Evolutionary conservation across 345 rosid genomes (phyloP).

Genomic region (Turritis glabra): DNA sequence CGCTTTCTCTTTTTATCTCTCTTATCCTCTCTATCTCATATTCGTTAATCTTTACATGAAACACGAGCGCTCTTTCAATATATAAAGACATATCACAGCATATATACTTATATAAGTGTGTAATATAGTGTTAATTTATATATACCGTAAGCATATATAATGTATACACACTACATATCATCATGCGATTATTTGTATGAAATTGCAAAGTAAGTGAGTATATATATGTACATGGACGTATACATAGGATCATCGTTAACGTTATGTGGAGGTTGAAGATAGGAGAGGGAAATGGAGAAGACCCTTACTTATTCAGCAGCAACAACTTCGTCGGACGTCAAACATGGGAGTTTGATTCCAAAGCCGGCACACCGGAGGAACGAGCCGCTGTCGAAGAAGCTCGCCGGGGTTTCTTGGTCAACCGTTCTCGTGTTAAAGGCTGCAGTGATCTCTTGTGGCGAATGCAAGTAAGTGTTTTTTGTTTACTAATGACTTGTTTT

Average conservation of each 20-base stretch:
- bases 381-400: neutral
- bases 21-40: too few species aligned
- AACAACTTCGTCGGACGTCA: neutral
- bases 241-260: neutral
- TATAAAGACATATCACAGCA: too few species aligned
- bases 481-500: too few species aligned
- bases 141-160: neutral
- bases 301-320: neutral
- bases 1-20: too few species aligned
- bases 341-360: neutral
- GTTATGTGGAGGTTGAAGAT: neutral
- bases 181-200: neutral
- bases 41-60: too few species aligned
- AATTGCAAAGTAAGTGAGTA: neutral
- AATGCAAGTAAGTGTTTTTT: neutral
- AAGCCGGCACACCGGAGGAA: neutral
- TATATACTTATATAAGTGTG: too few species aligned
- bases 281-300: neutral
- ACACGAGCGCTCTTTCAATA: too few species aligned
- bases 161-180: too few species aligned
- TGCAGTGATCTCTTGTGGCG: neutral
- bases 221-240: neutral
- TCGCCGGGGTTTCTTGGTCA: neutral
- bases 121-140: too few species aligned
- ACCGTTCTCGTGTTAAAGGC: neutral